Evolutionary conservation across 2,329 filamentous ascomycete genomes (phyloP), one percentile per base, ranked within the genome.

Genomic region (Pseudogymnoascus sp.): DNA sequence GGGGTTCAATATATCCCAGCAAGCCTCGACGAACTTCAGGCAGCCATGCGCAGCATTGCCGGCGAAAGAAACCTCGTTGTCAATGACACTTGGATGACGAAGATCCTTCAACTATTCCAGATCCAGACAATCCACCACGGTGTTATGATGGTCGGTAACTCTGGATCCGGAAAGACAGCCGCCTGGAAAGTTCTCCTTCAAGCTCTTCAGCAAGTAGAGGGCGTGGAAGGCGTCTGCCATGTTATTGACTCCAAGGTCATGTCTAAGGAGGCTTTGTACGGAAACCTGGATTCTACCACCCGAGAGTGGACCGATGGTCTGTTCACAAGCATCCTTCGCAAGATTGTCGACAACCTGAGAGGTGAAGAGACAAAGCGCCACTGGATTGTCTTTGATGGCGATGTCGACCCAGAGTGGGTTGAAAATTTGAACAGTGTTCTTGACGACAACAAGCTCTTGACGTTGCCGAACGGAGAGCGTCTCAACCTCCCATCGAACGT

Each of bases 91-190:
- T 99, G 95, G 95, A 92, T 97, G 85, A 94, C 90, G 62, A 99
- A 99, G 77, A 87, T 96, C 35, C 81, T 99, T 7, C 94, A 99
- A 74, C 83, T 99, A 2, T 97, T 96, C 73, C 94, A 99, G 74
- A 99, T 99, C 65, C 94, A 97, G 74, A 89, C 87, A 66, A 92
- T 99, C 62, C 94, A 99, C 71, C 94, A 99, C 68, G 94, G 94
- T 87, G 94, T 99, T 28, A 99, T 99, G 95, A 97, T 99, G 94
- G 94, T 99, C 8, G 94, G 94, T 65, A 92, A 90, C 71, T 97
- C 95, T 30, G 94, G 95, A n/a, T 89, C 93, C 50, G 95, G 95
- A 72, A 99, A 99, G 77, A 97, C 94, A 39, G 86, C 89, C 1
- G 90, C 94, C 4, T 99, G 95, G 94, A 92, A 90, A 70, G 86